Percentiles rank a stretch among this genome's conserved stretches.
Evolutionary conservation across 192 early-diverging fungal species (phyloP).

Genomic region (Backusella australiensis): DNA sequence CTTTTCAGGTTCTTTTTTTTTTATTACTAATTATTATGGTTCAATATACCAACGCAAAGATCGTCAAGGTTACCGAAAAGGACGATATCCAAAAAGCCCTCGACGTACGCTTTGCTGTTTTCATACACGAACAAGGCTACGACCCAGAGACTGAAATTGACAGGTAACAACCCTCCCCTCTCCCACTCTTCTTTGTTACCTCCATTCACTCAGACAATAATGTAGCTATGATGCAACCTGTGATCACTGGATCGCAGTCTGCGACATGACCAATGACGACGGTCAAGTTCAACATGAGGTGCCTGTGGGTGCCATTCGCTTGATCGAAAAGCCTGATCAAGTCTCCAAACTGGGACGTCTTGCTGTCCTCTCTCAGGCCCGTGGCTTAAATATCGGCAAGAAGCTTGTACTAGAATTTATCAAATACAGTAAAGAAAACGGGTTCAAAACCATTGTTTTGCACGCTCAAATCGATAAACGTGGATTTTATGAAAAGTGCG

Average conservation of each 20-base stretch:
- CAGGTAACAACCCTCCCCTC: neutral
- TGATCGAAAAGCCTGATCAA: slow-evolving; percentile 10
- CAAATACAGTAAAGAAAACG: neutral
- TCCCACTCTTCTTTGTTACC: neutral
- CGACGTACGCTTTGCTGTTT: slow-evolving; percentile 9
- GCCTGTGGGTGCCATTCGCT: slow-evolving; percentile 29
- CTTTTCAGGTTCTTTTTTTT: neutral
- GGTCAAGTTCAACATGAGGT: neutral
- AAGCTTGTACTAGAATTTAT: slow-evolving; percentile 19
- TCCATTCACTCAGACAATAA: neutral
- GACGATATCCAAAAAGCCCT: slow-evolving; percentile 8
- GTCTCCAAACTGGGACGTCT: slow-evolving; percentile 29
- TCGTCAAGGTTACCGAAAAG: neutral
- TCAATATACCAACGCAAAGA: neutral
- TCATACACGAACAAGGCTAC: slow-evolving; percentile 22
- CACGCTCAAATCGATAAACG: slow-evolving; percentile 31
- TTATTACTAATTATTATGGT: neutral
- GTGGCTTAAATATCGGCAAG: slow-evolving; percentile 23
- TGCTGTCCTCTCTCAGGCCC: slow-evolving; percentile 23
- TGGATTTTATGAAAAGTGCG: slow-evolving; percentile 26
- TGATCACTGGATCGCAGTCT: slow-evolving; percentile 3
- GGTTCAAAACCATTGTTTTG: slow-evolving; percentile 10
- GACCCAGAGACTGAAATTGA: slow-evolving; percentile 2
- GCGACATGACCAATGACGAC: neutral
- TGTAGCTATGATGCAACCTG: neutral